Evolutionary conservation across 73 alveolate species (phyloP).

Genomic region (Durusdinium trenchii): DNA sequence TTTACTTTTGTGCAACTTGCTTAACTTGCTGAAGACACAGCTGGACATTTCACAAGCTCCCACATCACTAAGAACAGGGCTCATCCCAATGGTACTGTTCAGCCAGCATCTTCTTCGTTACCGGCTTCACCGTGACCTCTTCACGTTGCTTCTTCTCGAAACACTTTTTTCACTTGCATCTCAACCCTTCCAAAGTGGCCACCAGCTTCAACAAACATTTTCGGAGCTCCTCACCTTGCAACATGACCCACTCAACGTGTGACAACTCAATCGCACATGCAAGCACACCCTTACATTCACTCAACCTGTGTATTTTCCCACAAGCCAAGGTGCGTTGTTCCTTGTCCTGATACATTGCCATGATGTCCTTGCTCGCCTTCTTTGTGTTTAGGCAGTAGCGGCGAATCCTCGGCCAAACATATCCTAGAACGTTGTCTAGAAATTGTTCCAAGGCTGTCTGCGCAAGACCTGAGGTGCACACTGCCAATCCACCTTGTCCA

Average conservation of each 20-base stretch:
- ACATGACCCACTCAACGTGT: not conserved
- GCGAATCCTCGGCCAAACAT: too few relatives aligned
- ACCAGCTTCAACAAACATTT: too few relatives aligned
- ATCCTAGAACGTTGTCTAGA: too few relatives aligned
- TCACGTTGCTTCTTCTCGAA: not conserved
- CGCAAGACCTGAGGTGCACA: too few relatives aligned
- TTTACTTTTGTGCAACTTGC: too few relatives aligned
- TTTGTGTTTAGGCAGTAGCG: too few relatives aligned
- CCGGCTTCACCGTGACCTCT: not conserved
- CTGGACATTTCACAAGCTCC: too few relatives aligned
- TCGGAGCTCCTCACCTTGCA: not conserved
- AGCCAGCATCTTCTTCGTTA: too few relatives aligned
- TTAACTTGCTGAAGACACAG: too few relatives aligned
- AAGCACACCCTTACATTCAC: not conserved
- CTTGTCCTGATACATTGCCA: not conserved
- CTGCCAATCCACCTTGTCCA: too few relatives aligned
- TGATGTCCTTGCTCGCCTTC: not conserved
- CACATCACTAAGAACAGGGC: not conserved
- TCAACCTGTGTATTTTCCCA: not conserved
- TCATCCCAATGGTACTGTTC: not conserved
- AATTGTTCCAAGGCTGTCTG: too few relatives aligned
- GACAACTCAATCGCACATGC: not conserved
- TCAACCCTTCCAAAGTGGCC: too few relatives aligned
- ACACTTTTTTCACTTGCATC: not conserved
- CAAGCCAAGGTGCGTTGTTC: not conserved